Conservation (phyloP, 2,329 filamentous ascomycete species). For the Fusarium fujikuroi region DNA sequence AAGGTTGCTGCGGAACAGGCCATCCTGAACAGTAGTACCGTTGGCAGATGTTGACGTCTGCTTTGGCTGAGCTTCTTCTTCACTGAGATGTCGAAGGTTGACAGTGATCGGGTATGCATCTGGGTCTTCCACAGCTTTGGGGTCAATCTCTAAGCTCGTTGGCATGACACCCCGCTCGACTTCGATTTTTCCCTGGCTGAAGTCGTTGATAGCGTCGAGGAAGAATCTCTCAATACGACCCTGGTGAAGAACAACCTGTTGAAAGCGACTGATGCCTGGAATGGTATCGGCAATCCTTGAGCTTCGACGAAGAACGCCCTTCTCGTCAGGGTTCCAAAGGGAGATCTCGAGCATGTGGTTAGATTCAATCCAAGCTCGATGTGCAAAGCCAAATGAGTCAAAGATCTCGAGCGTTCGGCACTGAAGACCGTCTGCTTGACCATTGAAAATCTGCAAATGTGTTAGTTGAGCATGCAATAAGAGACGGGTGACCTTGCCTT, state of each 20-base stretch:
- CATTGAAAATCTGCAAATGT: background rate
- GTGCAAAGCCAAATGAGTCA: slow-evolving; percentile 74
- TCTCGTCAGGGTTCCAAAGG: slow-evolving; percentile 1
- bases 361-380: slow-evolving; percentile 72
- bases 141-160: background rate
- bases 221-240: slow-evolving; percentile 76
- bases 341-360: slow-evolving; percentile 72
- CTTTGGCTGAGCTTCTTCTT: slow-evolving; percentile 5
- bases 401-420: slow-evolving; percentile 70
- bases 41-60: background rate
- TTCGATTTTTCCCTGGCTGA: background rate
- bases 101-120: slow-evolving; percentile 1
- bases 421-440: slow-evolving; percentile 30
- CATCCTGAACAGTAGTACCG: background rate
- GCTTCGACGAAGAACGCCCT: slow-evolving; percentile 51
- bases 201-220: slow-evolving; percentile 65
- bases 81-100: slow-evolving; percentile 5
- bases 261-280: slow-evolving; percentile 69
- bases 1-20: slow-evolving; percentile 8
- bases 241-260: slow-evolving; percentile 76
- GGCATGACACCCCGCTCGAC: slow-evolving; percentile 1
- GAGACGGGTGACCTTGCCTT: background rate
- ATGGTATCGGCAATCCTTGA: slow-evolving; percentile 72
- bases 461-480: background rate
- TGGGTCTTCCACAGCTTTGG: background rate